Percentiles rank a stretch among this genome's conserved stretches.
phyloP scores from a whole-genome alignment of 495 filamentous ascomycete species.

The Neurospora sp. region DNA sequence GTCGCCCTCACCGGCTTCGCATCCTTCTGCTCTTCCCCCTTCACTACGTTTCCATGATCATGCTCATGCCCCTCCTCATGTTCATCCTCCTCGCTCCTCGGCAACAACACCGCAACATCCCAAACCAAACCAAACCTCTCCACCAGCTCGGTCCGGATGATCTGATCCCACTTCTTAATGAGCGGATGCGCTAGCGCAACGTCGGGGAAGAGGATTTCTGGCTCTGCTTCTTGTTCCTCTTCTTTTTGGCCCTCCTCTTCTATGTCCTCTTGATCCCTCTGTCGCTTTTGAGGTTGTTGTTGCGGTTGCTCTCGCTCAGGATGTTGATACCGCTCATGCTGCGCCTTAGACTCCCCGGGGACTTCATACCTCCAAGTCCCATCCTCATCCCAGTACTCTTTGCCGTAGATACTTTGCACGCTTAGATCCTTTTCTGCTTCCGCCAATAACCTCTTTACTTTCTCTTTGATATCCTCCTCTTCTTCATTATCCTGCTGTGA shows the following conservation, averaged over 20 bases:
- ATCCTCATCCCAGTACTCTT: slow-evolving; percentile 47
- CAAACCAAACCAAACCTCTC: slow-evolving; percentile 30
- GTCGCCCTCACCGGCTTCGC: slow-evolving; percentile 1
- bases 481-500: neutral
- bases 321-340: slow-evolving; percentile 5
- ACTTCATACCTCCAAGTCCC: slow-evolving; percentile 56
- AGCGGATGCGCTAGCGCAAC: slow-evolving; percentile 53
- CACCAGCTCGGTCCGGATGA: slow-evolving; percentile 31
- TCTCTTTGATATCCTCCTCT: slow-evolving; percentile 9
- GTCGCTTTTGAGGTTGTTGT: neutral
- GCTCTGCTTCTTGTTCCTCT: slow-evolving; percentile 15
- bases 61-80: neutral
- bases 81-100: neutral
- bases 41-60: neutral
- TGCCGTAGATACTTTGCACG: slow-evolving; percentile 52
- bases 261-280: neutral
- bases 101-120: slow-evolving; percentile 14
- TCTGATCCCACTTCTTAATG: slow-evolving; percentile 42
- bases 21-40: slow-evolving; percentile 7
- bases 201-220: slow-evolving; percentile 35
- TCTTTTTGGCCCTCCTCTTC: slow-evolving; percentile 16
- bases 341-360: slow-evolving; percentile 9
- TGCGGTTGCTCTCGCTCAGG: neutral
- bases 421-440: slow-evolving; percentile 51
- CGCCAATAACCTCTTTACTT: slow-evolving; percentile 30